Evolutionary conservation across 2,329 filamentous ascomycete species (phyloP).

Genomic region (Pseudogymnoascus sp.): DNA sequence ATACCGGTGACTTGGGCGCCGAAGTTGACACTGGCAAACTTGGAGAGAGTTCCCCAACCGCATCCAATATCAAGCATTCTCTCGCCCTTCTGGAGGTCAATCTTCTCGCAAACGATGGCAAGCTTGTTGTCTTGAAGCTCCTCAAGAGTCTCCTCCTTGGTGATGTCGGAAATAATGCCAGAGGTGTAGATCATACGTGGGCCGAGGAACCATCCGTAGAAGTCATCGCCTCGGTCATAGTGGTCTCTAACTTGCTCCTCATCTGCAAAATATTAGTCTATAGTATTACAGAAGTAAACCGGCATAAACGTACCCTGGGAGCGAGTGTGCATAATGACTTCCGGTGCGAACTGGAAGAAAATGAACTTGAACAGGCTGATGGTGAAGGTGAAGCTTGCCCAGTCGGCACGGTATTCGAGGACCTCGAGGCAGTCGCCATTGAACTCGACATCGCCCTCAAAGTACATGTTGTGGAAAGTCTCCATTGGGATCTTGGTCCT

Average conservation of each 20-base stretch:
- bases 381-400: conserved; percentile 92
- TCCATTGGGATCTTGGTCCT: conserved; percentile 79
- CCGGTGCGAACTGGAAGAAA: conserved; percentile 77
- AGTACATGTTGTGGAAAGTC: conserved; percentile 97
- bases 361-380: conserved; percentile 79
- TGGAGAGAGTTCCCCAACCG: conserved; percentile 93
- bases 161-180: conserved; percentile 82
- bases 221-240: conserved; percentile 96
- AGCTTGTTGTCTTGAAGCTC: conserved; percentile 98
- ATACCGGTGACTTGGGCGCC: conserved; percentile 76
- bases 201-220: conserved; percentile 97
- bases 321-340: conserved; percentile 85
- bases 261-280: conserved; percentile 44
- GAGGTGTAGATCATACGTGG: conserved; percentile 99
- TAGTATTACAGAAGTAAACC: background rate
- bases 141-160: conserved; percentile 83
- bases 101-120: conserved; percentile 91
- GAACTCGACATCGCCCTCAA: conserved; percentile 88
- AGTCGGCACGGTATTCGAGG: conserved; percentile 92
- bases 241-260: conserved; percentile 97
- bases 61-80: conserved; percentile 89
- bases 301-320: conserved; percentile 58
- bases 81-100: conserved; percentile 73
- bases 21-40: conserved; percentile 88
- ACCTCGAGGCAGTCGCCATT: conserved; percentile 86